Evolutionary conservation across 495 filamentous ascomycete species (phyloP).

Genomic region (Trichoderma erinaceum): DNA sequence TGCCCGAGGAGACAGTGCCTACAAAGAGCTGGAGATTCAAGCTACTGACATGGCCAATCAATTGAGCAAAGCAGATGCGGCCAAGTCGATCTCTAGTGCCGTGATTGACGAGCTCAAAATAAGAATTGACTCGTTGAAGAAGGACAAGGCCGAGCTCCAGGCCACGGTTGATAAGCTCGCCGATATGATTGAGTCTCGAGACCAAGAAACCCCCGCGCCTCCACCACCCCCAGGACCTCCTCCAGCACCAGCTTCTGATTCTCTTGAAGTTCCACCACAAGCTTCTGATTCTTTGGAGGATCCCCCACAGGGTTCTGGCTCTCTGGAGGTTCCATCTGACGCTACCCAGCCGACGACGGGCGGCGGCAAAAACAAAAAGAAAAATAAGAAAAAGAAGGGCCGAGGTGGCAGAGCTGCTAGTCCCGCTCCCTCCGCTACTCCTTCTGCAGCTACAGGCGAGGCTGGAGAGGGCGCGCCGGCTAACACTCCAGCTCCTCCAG

Average conservation of each 20-base stretch:
- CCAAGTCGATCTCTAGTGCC: slow-evolving; percentile 28
- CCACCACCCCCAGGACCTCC: neutral
- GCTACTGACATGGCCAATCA: slow-evolving; percentile 37
- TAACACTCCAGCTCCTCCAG: slow-evolving; percentile 24
- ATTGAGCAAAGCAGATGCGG: slow-evolving; percentile 29
- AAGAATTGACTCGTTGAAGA: slow-evolving; percentile 34
- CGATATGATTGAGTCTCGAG: slow-evolving; percentile 30
- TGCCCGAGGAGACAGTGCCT: slow-evolving; percentile 39
- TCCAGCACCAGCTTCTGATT: neutral
- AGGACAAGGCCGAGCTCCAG: slow-evolving; percentile 29
- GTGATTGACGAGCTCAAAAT: slow-evolving; percentile 29
- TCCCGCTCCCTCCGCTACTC: slow-evolving; percentile 23
- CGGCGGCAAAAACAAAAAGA: slow-evolving; percentile 64
- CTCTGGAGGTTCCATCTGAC: too few species aligned
- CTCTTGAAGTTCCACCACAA: neutral
- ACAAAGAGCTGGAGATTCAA: slow-evolving; percentile 51
- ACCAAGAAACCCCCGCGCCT: slow-evolving; percentile 14
- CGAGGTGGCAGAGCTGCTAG: slow-evolving; percentile 32
- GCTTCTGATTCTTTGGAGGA: too few species aligned
- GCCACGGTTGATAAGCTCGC: slow-evolving; percentile 29
- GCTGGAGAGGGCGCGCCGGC: slow-evolving; percentile 1
- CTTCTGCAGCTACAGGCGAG: slow-evolving; percentile 10
- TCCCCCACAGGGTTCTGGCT: neutral
- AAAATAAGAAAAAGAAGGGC: slow-evolving; percentile 80
- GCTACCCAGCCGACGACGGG: slow-evolving; percentile 19